These are phyloP conservation scores for Auricularia sp. DNA, from an alignment of 768 basidiomycete genomes.

Conservation along the genomic window DNA sequence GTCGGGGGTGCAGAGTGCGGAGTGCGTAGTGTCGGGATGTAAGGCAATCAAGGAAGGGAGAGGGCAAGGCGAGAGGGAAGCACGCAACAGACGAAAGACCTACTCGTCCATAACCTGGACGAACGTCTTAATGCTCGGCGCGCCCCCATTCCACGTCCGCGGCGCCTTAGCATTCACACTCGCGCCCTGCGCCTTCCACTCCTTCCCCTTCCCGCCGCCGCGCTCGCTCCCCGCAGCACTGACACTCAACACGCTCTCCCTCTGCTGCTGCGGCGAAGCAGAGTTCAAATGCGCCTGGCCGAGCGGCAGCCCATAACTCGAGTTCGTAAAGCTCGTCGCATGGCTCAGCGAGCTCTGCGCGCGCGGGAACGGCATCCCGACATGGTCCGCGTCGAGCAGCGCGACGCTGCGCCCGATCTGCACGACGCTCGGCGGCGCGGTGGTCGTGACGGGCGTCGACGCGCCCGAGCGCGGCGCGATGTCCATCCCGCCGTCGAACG, in stretches of 20 bases:
- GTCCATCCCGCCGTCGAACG: too few relatives aligned
- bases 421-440: not conserved
- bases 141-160: not conserved
- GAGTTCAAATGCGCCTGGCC: not conserved
- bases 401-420: conserved; percentile 1
- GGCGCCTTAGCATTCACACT: not conserved
- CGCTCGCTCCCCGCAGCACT: not conserved
- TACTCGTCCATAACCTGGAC: conserved; percentile 1
- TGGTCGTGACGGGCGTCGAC: too few relatives aligned
- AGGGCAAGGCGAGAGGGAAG: too few relatives aligned
- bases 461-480: too few relatives aligned
- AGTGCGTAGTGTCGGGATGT: too few relatives aligned
- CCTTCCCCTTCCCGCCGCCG: not conserved
- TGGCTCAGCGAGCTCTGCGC: not conserved
- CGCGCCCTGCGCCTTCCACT: not conserved
- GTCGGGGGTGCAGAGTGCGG: too few relatives aligned
- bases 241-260: not conserved
- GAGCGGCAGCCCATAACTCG: not conserved
- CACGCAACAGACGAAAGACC: too few relatives aligned
- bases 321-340: not conserved
- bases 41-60: too few relatives aligned
- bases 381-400: not conserved
- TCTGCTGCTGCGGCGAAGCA: not conserved
- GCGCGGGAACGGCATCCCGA: not conserved
- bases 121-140: conserved; percentile 1